These are phyloP conservation scores for Plasmopara viticola DNA, from an alignment of 352 stramenopile genomes.

Conservation along the genomic window DNA sequence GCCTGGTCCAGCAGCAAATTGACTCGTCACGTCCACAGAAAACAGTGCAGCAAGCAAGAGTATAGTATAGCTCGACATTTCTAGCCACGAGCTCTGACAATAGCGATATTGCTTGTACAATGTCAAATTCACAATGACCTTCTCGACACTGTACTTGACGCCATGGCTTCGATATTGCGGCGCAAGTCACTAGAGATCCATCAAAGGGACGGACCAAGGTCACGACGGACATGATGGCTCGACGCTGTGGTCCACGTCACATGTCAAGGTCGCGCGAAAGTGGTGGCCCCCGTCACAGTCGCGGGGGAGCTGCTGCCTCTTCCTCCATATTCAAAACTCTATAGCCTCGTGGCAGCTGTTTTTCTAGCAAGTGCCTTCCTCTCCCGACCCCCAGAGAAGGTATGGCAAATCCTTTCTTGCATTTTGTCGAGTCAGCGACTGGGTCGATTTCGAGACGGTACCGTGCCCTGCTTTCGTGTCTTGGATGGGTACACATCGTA, in stretches of 20 bases:
- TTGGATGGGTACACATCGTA: constrained; percentile 12
- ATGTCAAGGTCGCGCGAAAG: no score
- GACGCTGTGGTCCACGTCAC: no score
- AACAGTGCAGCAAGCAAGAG: constrained; percentile 7
- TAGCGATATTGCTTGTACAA: constrained; percentile 4
- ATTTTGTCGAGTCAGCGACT: constrained; percentile 4
- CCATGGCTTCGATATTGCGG: constrained; percentile 8
- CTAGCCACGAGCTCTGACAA: not conserved
- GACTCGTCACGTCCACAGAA: constrained; percentile 2
- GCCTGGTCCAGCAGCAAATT: constrained; percentile 3
- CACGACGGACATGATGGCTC: no score
- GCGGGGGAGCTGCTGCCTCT: no score
- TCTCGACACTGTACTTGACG: not conserved
- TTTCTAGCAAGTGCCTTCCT: not conserved
- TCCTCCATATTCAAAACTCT: no score
- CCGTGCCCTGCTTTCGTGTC: not conserved
- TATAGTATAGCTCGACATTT: constrained; percentile 4
- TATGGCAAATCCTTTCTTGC: constrained; percentile 21
- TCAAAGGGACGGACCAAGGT: not conserved
- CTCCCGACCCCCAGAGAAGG: constrained; percentile 10
- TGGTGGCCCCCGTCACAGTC: no score
- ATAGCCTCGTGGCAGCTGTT: constrained; percentile 1
- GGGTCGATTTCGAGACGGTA: constrained; percentile 14
- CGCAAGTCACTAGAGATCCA: constrained; percentile 2
- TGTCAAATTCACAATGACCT: constrained; percentile 13